phyloP scores from a whole-genome alignment of 176 grass and related monocot species.

The Metroxylon sagu region DNA sequence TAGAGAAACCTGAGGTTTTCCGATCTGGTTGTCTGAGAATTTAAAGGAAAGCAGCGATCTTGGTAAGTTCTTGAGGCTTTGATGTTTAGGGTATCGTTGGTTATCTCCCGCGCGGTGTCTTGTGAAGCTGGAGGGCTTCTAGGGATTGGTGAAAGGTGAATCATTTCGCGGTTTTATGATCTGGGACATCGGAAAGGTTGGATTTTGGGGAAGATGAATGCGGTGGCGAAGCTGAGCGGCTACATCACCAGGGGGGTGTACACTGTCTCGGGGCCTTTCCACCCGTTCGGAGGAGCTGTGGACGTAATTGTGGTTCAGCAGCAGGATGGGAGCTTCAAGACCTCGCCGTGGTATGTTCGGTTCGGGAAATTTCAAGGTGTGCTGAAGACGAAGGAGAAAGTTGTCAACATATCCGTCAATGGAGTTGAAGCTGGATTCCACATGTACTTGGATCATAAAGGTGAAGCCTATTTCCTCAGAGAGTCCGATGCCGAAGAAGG shows the following conservation, averaged over 20 bases:
- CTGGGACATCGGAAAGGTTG: not conserved
- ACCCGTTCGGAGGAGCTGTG: constrained; percentile 81
- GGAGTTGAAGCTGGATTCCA: constrained; percentile 62
- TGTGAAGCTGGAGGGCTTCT: not conserved
- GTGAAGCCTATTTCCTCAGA: constrained; percentile 74
- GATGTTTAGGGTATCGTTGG: too few relatives aligned
- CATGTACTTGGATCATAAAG: constrained; percentile 83
- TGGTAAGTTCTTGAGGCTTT: too few relatives aligned
- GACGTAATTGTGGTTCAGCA: constrained; percentile 93
- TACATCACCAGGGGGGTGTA: constrained; percentile 51
- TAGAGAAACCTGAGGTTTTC: too few relatives aligned
- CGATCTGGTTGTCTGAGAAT: too few relatives aligned
- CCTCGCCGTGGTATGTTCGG: constrained; percentile 86
- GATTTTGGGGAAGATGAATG: constrained; percentile 35
- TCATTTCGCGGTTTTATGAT: constrained; percentile 30
- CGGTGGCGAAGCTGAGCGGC: constrained; percentile 51
- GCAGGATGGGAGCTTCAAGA: constrained; percentile 83
- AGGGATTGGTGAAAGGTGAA: constrained; percentile 8
- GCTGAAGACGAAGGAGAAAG: constrained; percentile 78
- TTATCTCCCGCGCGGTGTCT: not conserved
- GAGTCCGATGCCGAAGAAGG: constrained; percentile 28
- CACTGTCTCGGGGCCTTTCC: constrained; percentile 62
- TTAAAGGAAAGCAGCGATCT: too few relatives aligned
- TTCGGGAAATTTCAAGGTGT: constrained; percentile 98
- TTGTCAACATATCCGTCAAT: constrained; percentile 67